Percentiles rank a stretch among this genome's conserved stretches.
Conservation (phyloP, 495 filamentous ascomycete genomes). For the Aspergillus kassunensis region DNA sequence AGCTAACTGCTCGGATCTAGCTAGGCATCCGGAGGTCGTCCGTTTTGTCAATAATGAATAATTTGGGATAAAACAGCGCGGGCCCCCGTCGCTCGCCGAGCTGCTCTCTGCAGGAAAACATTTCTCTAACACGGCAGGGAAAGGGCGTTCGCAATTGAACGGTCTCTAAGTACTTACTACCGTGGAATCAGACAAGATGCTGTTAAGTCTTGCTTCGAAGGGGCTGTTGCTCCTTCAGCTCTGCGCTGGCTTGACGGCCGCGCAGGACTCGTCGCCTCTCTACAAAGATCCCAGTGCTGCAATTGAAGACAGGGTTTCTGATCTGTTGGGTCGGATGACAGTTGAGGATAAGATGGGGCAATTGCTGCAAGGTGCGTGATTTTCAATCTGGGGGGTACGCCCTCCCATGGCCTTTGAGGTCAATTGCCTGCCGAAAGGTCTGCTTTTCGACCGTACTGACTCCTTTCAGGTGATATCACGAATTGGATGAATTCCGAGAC, state of each 20-base stretch:
- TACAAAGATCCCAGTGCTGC: slow-evolving; percentile 62
- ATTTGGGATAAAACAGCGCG: not conserved
- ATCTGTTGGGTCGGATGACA: slow-evolving; percentile 65
- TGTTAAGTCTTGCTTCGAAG: slow-evolving; percentile 22
- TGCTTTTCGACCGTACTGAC: not conserved
- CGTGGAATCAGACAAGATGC: slow-evolving; percentile 16
- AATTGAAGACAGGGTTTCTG: slow-evolving; percentile 58
- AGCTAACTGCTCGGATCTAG: not conserved
- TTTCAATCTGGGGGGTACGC: not conserved
- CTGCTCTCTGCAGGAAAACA: slow-evolving; percentile 1
- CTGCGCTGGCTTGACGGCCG: slow-evolving; percentile 19
- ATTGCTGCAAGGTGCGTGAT: slow-evolving; percentile 51
- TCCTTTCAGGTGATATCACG: slow-evolving; percentile 50
- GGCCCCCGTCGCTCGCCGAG: not conserved
- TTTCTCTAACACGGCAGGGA: not conserved
- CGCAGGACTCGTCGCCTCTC: slow-evolving; percentile 22
- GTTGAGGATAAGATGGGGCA: slow-evolving; percentile 66
- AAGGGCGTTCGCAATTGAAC: not conserved
- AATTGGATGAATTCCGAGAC: slow-evolving; percentile 64
- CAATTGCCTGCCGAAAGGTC: not conserved
- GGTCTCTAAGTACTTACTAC: not conserved
- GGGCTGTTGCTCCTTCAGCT: slow-evolving; percentile 32
- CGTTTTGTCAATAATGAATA: not conserved
- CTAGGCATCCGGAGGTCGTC: not conserved
- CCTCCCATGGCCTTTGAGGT: not conserved